Conservation (phyloP, 2,329 filamentous ascomycete genomes). For the Fusarium sp. region DNA sequence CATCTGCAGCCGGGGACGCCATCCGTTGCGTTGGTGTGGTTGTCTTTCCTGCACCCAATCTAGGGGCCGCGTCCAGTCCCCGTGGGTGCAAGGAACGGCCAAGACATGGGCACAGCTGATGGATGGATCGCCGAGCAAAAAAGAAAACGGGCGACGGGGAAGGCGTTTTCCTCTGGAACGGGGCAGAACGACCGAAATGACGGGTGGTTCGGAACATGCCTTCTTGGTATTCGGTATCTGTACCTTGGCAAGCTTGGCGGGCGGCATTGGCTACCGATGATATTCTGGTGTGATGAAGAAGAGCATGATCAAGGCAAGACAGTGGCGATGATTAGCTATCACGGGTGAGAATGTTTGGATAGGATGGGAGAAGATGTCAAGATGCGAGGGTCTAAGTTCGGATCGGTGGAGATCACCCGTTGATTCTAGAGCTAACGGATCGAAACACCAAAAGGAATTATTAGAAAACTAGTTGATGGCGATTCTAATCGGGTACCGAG, state of each 20-base stretch:
- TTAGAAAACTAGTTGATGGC: not conserved
- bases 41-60: constrained; percentile 24
- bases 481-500: constrained; percentile 14
- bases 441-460: constrained; percentile 3
- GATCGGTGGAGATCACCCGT: constrained; percentile 1
- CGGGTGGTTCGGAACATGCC: constrained; percentile 22
- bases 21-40: constrained; percentile 6
- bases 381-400: not conserved
- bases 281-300: not conserved
- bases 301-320: not conserved
- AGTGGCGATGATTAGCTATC: constrained; percentile 16
- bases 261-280: constrained; percentile 14
- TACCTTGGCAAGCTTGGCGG: constrained; percentile 37
- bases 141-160: constrained; percentile 2
- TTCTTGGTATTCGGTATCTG: constrained; percentile 22
- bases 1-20: too few relatives aligned
- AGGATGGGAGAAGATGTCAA: not conserved
- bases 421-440: not conserved
- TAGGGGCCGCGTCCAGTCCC: constrained; percentile 13
- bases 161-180: constrained; percentile 10
- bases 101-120: constrained; percentile 19
- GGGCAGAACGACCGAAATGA: constrained; percentile 23
- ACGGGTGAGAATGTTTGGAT: not conserved
- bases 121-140: constrained; percentile 10
- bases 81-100: constrained; percentile 39